Percentiles rank a stretch among this genome's conserved stretches.
Evolutionary conservation across 208 protist genomes (phyloP).

Genomic region (Leishmania braziliensis): DNA sequence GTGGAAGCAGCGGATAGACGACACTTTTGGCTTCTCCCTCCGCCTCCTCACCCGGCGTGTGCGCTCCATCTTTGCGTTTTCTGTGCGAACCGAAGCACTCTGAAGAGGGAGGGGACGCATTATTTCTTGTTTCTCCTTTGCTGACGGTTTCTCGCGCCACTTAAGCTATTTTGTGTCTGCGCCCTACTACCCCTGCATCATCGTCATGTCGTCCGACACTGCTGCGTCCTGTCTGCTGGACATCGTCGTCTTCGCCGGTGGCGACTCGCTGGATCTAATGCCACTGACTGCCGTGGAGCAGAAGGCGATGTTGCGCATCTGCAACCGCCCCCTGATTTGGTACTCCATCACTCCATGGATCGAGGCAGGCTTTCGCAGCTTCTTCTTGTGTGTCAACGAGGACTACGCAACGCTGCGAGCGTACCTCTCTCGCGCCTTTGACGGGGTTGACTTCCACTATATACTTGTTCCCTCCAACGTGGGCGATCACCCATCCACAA

Average conservation of each 20-base stretch:
- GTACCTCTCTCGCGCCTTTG: constrained; percentile 68
- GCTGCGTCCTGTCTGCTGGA: constrained; percentile 58
- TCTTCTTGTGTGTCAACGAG: constrained; percentile 85
- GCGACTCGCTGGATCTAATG: constrained; percentile 46
- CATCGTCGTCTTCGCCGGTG: constrained; percentile 83
- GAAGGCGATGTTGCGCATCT: constrained; percentile 71
- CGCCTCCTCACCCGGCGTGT: neutral
- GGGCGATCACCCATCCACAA: constrained; percentile 59
- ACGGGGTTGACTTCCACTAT: constrained; percentile 65
- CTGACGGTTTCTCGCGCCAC: neutral
- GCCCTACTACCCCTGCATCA: neutral
- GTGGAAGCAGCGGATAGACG: neutral
- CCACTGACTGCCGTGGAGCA: constrained; percentile 65
- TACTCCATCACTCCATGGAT: constrained; percentile 80
- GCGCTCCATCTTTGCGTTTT: neutral
- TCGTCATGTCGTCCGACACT: constrained; percentile 23
- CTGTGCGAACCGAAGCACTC: neutral
- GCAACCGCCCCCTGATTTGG: constrained; percentile 88
- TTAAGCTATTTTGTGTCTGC: neutral
- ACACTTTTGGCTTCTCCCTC: neutral
- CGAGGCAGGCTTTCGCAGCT: constrained; percentile 61
- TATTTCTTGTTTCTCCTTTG: neutral
- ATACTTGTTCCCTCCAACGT: constrained; percentile 60
- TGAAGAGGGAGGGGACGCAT: neutral
- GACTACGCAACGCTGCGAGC: constrained; percentile 59